Percentiles rank a stretch among this genome's conserved stretches.
These are phyloP conservation scores for Flaveria ramosissima DNA, from an alignment of 129 eudicot genomes.

Conservation along the genomic window DNA sequence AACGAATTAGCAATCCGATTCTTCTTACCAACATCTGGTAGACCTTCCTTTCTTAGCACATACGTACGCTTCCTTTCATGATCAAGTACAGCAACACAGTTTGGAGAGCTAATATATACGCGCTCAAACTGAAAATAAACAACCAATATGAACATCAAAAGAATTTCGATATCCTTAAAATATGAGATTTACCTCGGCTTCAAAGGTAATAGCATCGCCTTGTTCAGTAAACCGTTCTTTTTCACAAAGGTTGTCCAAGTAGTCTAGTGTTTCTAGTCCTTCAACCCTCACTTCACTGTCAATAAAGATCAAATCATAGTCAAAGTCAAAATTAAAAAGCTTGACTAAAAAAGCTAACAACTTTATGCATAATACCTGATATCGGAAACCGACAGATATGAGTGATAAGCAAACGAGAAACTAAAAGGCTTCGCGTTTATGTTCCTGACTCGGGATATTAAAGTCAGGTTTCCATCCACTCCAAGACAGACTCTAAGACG, in stretches of 20 bases:
- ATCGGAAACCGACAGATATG: slow-evolving; percentile 81
- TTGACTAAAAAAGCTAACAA: slow-evolving; percentile 4
- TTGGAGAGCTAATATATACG: slow-evolving; percentile 72
- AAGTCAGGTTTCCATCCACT: slow-evolving; percentile 57
- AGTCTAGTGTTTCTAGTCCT: slow-evolving; percentile 93
- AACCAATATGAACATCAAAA: background rate
- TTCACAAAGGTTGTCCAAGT: slow-evolving; percentile 65
- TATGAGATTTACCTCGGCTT: slow-evolving; percentile 62
- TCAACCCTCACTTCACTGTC: slow-evolving; percentile 94
- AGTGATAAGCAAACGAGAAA: slow-evolving; percentile 79
- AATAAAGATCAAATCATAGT: slow-evolving; percentile 8
- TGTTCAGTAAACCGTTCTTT: slow-evolving; percentile 91
- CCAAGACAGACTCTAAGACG: slow-evolving; percentile 73
- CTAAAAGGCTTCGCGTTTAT: slow-evolving; percentile 81
- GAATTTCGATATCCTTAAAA: background rate
- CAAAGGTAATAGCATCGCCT: slow-evolving; percentile 94
- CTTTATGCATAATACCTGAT: slow-evolving; percentile 60
- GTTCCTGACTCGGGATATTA: slow-evolving; percentile 82
- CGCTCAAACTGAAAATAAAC: slow-evolving; percentile 63
- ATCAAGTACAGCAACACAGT: slow-evolving; percentile 72
- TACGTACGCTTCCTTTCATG: slow-evolving; percentile 77
- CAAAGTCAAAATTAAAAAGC: slow-evolving; percentile 2
- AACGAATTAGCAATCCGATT: background rate
- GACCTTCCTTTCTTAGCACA: slow-evolving; percentile 76
- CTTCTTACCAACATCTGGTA: slow-evolving; percentile 82